Evolutionary conservation across 2,329 filamentous ascomycete genomes (phyloP).

Genomic region (Pseudogymnoascus sp.): DNA sequence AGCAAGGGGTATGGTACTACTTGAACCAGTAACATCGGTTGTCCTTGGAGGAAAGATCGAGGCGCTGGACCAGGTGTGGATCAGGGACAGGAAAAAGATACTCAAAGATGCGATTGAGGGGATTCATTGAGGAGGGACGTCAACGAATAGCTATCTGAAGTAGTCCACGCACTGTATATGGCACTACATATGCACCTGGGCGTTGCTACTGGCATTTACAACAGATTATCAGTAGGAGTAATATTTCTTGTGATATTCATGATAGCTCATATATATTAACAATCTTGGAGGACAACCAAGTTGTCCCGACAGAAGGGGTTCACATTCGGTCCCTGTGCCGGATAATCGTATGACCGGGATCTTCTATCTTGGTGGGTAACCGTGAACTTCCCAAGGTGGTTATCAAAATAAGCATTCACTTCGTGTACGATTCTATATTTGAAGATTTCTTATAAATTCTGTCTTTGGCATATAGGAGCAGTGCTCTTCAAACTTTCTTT

Average conservation of each 20-base stretch:
- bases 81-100: conserved; percentile 59
- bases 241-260: not conserved
- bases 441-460: not conserved
- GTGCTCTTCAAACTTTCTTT: conserved; percentile 5
- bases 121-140: not conserved
- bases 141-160: not conserved
- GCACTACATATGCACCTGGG: not conserved
- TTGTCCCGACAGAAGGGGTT: not conserved
- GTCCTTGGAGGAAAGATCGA: conserved; percentile 87
- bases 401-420: conserved; percentile 7
- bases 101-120: conserved; percentile 53
- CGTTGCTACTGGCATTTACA: not conserved
- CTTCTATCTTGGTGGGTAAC: conserved; percentile 6
- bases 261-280: not conserved
- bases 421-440: conserved; percentile 4
- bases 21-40: conserved; percentile 62
- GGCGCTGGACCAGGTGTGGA: conserved; percentile 70
- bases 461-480: conserved; percentile 1
- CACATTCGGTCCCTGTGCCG: not conserved
- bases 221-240: not conserved
- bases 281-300: not conserved
- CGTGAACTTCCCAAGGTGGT: not conserved
- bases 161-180: not conserved
- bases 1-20: conserved; percentile 68
- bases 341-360: conserved; percentile 8